Evolutionary conservation across 2,329 filamentous ascomycete genomes (phyloP), one percentile per base, ranked within the genome.

Genomic region (Malbranchea zuffiana): DNA sequence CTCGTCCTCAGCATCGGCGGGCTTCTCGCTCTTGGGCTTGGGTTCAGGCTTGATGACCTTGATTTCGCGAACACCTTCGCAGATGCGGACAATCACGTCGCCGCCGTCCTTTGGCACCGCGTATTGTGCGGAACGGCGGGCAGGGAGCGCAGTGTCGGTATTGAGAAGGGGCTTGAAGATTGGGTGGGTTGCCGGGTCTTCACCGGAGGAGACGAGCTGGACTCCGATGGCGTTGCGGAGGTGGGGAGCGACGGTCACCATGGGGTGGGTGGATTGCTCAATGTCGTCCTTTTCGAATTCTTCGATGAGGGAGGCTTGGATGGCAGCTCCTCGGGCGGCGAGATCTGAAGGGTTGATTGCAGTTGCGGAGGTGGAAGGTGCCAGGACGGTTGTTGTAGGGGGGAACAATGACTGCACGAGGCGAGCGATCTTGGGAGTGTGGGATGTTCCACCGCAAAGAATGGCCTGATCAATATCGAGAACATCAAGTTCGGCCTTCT

Each of bases 281-380:
- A 98, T 92, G 57, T 96, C 88, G 48, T 85, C 79, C 49, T 77
- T 72, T 52, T 98, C 90, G 62, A 93, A 98, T 62, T 94, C 88
- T 61, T 87, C 79, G 60, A 98, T 85, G 46, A 98, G 69, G 43
- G 80, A 92, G 24, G 90, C 90, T 66, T 98, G 90, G 51, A 98
- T 85, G 20, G 90, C 88, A 43, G 90, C 90, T 55, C 90, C 90
- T 46, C 90, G 79, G 45, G 83, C 82, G 52, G 80, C 71, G 39
- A 95, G 73, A 67, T 96, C 88, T 3, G 85, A 90, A 46, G 90
- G 90, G 74, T 96, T 96, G 66, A 96, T 78, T 45, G 88, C 82
- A 17, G 69, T 71, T 25, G 80, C 52, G 47, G 69, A 75, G 37
- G 87, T 94, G 40, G 86, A 79, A 29, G 88, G 90, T 1, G 90